Evolutionary conservation across 108 stramenopile genomes (phyloP).

Genomic region (Cyclotella atomus): DNA sequence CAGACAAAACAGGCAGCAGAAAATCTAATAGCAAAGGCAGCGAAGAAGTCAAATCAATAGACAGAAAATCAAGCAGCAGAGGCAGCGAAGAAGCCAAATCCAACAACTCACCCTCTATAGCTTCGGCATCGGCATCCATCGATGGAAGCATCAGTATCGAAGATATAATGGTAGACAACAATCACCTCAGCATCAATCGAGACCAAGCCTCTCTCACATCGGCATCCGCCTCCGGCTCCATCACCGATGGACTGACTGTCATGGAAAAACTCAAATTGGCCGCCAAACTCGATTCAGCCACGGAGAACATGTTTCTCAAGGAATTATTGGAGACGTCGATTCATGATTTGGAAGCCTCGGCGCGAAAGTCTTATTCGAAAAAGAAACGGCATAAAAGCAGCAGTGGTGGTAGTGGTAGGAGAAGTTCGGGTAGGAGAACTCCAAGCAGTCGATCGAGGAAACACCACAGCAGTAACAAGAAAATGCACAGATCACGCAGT

Average conservation of each 20-base stretch:
- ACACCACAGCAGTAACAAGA: background rate
- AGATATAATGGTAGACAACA: background rate
- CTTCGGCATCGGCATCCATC: background rate
- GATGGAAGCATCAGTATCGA: background rate
- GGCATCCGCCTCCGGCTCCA: too few relatives aligned
- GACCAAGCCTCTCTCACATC: too few relatives aligned
- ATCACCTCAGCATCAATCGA: too few relatives aligned
- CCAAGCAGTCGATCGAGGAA: too few relatives aligned
- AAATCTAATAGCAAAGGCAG: too few relatives aligned
- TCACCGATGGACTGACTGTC: background rate
- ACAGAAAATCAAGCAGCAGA: too few relatives aligned
- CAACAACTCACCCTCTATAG: background rate
- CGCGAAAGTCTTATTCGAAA: too few relatives aligned
- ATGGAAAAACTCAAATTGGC: constrained; percentile 15
- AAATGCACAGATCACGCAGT: background rate
- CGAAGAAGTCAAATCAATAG: too few relatives aligned
- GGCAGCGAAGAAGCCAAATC: too few relatives aligned
- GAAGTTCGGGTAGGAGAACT: too few relatives aligned
- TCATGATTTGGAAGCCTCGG: background rate
- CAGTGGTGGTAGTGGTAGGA: background rate
- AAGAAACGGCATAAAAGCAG: background rate
- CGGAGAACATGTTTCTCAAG: background rate
- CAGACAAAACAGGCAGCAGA: too few relatives aligned
- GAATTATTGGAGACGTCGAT: constrained; percentile 9
- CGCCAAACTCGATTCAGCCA: constrained; percentile 7